A percentile compares a stretch with the other conserved stretches of the same genome.
Evolutionary conservation across 768 basidiomycete genomes (phyloP).

Genomic region (Pilatotrama ljubarskyi): DNA sequence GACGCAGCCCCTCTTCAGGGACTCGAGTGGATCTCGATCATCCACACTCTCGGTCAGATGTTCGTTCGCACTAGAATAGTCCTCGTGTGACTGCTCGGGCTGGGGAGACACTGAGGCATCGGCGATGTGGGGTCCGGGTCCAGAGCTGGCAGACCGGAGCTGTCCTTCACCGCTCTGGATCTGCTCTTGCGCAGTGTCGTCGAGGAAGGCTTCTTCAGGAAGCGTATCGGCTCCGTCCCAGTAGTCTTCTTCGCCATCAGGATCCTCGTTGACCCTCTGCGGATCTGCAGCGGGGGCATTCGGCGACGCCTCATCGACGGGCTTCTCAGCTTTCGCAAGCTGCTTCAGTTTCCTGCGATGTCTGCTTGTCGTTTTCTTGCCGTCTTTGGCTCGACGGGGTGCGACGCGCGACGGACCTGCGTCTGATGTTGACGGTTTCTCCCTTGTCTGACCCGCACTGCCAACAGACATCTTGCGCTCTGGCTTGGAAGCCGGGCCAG

Average conservation of each 20-base stretch:
- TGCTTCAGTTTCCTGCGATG: not conserved
- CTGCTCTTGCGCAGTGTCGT: not conserved
- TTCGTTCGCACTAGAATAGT: no score
- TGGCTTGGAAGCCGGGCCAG: not conserved
- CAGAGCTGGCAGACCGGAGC: not conserved
- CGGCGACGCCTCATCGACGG: not conserved
- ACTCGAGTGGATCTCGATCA: not conserved
- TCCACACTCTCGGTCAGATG: not conserved
- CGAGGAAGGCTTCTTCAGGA: not conserved
- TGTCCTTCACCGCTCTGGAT: not conserved
- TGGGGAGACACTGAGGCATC: no score
- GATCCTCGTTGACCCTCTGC: not conserved
- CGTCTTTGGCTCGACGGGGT: not conserved
- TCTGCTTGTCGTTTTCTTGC: not conserved
- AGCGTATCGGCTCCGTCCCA: constrained; percentile 7
- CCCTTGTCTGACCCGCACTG: not conserved
- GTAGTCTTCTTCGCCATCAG: constrained; percentile 11
- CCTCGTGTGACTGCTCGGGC: no score
- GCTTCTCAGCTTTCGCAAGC: not conserved
- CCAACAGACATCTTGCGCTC: not conserved
- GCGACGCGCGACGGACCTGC: not conserved
- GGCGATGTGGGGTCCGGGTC: no score
- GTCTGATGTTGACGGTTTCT: not conserved
- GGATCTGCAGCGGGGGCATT: not conserved
- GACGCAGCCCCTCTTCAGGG: not conserved